Base-by-base conservation (phyloP, 345 rosid genomes). In the Kernera saxatilis region DNA sequence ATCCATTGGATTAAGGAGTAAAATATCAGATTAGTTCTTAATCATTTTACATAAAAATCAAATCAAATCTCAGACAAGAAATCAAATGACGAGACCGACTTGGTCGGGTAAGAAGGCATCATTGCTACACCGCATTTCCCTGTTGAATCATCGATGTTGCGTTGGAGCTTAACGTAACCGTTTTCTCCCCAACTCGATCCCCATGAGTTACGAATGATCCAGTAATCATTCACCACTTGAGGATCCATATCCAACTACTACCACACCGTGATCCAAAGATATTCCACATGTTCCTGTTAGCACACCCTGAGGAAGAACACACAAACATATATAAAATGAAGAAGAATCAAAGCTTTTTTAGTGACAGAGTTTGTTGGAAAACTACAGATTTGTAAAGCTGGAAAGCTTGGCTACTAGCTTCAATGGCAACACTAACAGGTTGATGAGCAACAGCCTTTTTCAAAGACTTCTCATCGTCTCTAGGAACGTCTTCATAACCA, bases 401-500 rank as follows among this genome's bases (percentile, higher is more conserved):
- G 32, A 61, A 61, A 11, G 18, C 69, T 45, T 19, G 55, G 37
- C 45, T 8, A 36, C 63, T 53, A 3, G 76, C 89, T 70, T 91
- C 76, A 64, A 53, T 72, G 29, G 70, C 70, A 2, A 74, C 89
- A 37, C 90, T 86, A 45, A 87, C 80, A 0, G 96, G 96, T 50
- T 92, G 96, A 60, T 82, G 32, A 48, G 92, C 89, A 56, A 89
- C 74, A 14, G 91, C 98, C 79, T 79, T 87, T 77, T 68, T 67
- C 81, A 92, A 70, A 3, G 91, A 84, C 4, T 48, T 63, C 85
- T 92, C 94, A 25, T 88, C 81, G 37, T 89, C 84, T 41, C 51
- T 26, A 1, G 87, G 92, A 52, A 92, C 94, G 74, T 87, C 85
- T 32, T 86, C 96, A 11, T 78, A 88, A 13, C 78, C 79, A 72